Base-by-base conservation (phyloP, 2,329 filamentous ascomycete species). In the Orbilia quercus region DNA sequence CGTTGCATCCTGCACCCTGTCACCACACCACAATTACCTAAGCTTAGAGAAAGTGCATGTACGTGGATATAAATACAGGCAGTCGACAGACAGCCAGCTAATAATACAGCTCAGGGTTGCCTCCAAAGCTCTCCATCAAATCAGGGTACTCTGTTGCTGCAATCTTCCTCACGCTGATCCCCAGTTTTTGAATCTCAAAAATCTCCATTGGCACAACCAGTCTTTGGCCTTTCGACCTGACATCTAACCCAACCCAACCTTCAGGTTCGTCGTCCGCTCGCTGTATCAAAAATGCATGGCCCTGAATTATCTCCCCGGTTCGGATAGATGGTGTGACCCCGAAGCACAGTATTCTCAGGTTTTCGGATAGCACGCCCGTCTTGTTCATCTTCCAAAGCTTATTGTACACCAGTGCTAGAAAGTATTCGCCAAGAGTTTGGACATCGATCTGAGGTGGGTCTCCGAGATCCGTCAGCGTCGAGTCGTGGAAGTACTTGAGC, bases 401-500 rank as follows among this genome's bases (percentile, higher is more conserved):
- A 7, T 36, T 60, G 20, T 54, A 47, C 6, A 62, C n/a, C 7
- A 60, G 25, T 4, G 16, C 25, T 5, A 22, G 18, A 14, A 44
- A 48, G 2, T 62, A 18, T 1, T 48, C 38, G 7, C 31, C 36
- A 7, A 40, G 18, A 11, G 16, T 18, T 5, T 25, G 28, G 23
- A 28, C 54, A 23, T 47, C 38, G 11, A 14, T 18, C 47, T 36
- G 53, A 9, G 1, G 25, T 1, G 18, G 64, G 31, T 40, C 48
- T 34, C 64, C 50, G 28, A 62, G 25, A 9, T 60, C 48, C 9
- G 38, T 53, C 3, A 44, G n/a, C 9, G 38, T 53, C 3, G 51
- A 22, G 20, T 71, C 51, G 31, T 63, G 66, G 51, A 71, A 71
- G 23, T 71, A 71, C 23, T 58, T 63, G 9, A 71, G 31, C 0